Evolutionary conservation across 164 flowering plant genomes (phyloP).

Genomic region (Santalum album): DNA sequence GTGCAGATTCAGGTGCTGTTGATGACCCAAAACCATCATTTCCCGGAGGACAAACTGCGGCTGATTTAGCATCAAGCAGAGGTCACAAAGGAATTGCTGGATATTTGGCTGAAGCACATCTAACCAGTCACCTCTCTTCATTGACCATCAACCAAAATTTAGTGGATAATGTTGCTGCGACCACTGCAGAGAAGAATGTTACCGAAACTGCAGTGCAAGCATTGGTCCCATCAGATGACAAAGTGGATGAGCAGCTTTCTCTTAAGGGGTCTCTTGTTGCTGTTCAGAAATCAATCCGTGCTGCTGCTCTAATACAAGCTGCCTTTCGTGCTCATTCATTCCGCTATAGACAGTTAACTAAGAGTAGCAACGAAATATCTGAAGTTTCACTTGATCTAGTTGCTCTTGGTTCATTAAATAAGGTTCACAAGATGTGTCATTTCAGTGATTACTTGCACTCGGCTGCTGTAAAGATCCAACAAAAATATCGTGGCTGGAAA

Average conservation of each 20-base stretch:
- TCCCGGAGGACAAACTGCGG: conserved; percentile 68
- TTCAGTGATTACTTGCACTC: conserved; percentile 43
- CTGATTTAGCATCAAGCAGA: conserved; percentile 63
- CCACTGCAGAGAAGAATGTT: conserved; percentile 29
- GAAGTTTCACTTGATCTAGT: conserved; percentile 31
- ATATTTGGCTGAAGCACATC: conserved; percentile 61
- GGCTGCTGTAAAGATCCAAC: conserved; percentile 59
- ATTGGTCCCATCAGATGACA: conserved; percentile 14
- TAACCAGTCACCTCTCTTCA: conserved; percentile 34
- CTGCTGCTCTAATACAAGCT: conserved; percentile 58
- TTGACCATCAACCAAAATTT: conserved; percentile 23
- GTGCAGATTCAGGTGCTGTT: conserved; percentile 56
- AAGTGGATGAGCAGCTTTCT: conserved; percentile 22
- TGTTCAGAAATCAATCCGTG: conserved; percentile 54
- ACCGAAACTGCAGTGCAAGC: conserved; percentile 23
- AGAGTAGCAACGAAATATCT: conserved; percentile 18
- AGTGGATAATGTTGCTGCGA: conserved; percentile 22
- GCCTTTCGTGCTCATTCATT: conserved; percentile 49
- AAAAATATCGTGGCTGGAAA: conserved; percentile 70
- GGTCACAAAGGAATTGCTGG: conserved; percentile 81
- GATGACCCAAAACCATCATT: conserved; percentile 56
- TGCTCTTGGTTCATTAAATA: conserved; percentile 31
- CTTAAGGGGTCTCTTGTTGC: conserved; percentile 52
- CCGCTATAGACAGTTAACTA: conserved; percentile 27
- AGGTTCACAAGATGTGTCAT: conserved; percentile 24